Conservation (phyloP, 805 yeast genomes). For the Wickerhamiella dianesei region DNA sequence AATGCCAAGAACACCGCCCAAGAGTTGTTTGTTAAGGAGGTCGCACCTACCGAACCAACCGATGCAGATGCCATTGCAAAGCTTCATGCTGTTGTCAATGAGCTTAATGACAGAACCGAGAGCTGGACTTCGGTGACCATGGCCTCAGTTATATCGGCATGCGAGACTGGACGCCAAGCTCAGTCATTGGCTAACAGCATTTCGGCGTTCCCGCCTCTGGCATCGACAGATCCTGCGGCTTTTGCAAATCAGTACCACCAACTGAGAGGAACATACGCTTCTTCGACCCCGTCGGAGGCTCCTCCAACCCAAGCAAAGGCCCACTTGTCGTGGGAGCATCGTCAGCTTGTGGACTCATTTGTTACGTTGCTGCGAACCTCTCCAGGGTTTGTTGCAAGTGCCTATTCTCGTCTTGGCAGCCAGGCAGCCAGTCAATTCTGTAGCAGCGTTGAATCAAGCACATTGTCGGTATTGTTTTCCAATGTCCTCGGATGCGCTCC, state of each 20-base stretch:
- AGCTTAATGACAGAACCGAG: slow-evolving; percentile 8
- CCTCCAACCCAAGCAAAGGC: slow-evolving; percentile 2
- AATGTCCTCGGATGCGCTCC: slow-evolving; percentile 21
- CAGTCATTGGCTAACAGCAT: slow-evolving; percentile 9
- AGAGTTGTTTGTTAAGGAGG: neutral
- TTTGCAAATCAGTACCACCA: slow-evolving; percentile 15
- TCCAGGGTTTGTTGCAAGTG: slow-evolving; percentile 24
- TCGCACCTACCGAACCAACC: neutral
- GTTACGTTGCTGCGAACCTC: slow-evolving; percentile 24
- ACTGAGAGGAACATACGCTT: slow-evolving; percentile 15
- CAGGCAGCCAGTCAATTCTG: slow-evolving; percentile 15
- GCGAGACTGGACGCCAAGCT: slow-evolving; percentile 12
- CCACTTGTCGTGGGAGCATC: slow-evolving; percentile 19
- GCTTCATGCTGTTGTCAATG: slow-evolving; percentile 6
- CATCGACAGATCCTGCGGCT: slow-evolving; percentile 8
- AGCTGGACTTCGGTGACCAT: slow-evolving; percentile 16
- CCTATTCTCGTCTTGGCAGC: slow-evolving; percentile 17
- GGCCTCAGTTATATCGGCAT: slow-evolving; percentile 9
- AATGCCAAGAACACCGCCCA: neutral
- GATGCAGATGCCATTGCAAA: slow-evolving; percentile 4
- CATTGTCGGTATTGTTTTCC: slow-evolving; percentile 23
- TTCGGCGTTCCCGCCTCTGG: neutral
- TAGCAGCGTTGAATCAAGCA: slow-evolving; percentile 17
- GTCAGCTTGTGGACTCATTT: slow-evolving; percentile 23
- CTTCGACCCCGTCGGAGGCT: slow-evolving; percentile 12